These are phyloP conservation scores for Penicillium sp. DNA, from an alignment of 2,329 filamentous ascomycete species.

Conservation along the genomic window DNA sequence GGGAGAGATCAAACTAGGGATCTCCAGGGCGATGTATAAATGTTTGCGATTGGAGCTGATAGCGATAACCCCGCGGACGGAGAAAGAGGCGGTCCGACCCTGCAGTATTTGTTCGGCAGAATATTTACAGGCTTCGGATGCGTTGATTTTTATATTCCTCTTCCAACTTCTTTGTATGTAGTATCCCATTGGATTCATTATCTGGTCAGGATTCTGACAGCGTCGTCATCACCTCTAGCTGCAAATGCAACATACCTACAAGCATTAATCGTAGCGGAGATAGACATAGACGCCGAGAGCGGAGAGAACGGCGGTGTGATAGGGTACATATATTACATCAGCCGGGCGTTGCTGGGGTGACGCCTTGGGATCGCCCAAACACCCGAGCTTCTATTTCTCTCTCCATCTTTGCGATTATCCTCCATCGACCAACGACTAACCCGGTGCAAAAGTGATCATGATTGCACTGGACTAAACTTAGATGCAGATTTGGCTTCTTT, in stretches of 20 bases:
- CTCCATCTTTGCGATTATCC: constrained; percentile 8
- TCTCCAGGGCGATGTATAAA: constrained; percentile 2
- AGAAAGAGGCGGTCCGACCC: constrained; percentile 27
- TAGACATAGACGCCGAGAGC: not conserved
- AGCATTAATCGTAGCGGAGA: not conserved
- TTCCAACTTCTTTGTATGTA: not conserved
- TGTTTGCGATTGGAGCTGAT: constrained; percentile 9
- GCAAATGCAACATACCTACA: not conserved
- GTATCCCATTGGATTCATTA: not conserved
- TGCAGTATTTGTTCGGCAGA: not conserved
- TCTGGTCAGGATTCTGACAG: not conserved
- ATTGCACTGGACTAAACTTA: constrained; percentile 1
- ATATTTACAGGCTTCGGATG: not conserved
- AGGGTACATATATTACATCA: not conserved
- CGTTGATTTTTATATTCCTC: not conserved
- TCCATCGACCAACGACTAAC: constrained; percentile 8
- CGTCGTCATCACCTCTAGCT: not conserved
- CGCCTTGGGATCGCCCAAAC: constrained; percentile 13
- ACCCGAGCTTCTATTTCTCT: constrained; percentile 12
- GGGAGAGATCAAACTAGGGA: not conserved
- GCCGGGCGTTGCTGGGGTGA: constrained; percentile 18
- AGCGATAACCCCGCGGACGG: constrained; percentile 27
- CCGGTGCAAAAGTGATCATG: constrained; percentile 9
- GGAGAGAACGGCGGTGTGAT: not conserved
- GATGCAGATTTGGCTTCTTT: not conserved